Conservation (phyloP, 768 basidiomycete genomes). For the Boletus rubroflammeus region DNA sequence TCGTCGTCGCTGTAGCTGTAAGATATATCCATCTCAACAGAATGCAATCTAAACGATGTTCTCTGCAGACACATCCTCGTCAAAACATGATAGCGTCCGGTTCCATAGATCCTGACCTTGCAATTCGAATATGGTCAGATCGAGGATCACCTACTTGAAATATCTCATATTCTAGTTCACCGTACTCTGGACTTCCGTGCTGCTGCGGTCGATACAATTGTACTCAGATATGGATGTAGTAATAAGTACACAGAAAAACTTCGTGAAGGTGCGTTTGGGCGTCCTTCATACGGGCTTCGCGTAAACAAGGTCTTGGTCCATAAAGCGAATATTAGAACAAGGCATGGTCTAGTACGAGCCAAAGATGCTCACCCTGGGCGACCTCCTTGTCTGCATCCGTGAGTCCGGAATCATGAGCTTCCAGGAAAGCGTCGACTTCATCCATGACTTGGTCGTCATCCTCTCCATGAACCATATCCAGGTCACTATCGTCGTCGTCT, state of each 20-base stretch:
- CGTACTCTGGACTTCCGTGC: constrained; percentile 2
- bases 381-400: constrained; percentile 76
- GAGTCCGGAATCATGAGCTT: constrained; percentile 86
- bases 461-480: constrained; percentile 48
- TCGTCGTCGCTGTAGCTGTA: constrained; percentile 79
- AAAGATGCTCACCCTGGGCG: constrained; percentile 56
- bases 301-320: constrained; percentile 48
- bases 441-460: constrained; percentile 83
- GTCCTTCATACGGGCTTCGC: constrained; percentile 48
- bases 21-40: constrained; percentile 36
- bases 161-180: background rate
- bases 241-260: constrained; percentile 14
- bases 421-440: constrained; percentile 93
- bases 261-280: background rate
- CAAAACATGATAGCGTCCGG: constrained; percentile 88
- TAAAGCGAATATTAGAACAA: background rate
- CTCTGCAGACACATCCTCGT: constrained; percentile 70
- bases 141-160: constrained; percentile 19
- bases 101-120: constrained; percentile 78
- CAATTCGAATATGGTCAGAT: constrained; percentile 83
- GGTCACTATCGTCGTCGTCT: constrained; percentile 57
- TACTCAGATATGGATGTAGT: constrained; percentile 1
- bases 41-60: background rate
- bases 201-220: constrained; percentile 7
- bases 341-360: background rate